These are phyloP conservation scores for Astragalus glycyphyllos DNA, from an alignment of 306 rosid species.

Conservation along the genomic window DNA sequence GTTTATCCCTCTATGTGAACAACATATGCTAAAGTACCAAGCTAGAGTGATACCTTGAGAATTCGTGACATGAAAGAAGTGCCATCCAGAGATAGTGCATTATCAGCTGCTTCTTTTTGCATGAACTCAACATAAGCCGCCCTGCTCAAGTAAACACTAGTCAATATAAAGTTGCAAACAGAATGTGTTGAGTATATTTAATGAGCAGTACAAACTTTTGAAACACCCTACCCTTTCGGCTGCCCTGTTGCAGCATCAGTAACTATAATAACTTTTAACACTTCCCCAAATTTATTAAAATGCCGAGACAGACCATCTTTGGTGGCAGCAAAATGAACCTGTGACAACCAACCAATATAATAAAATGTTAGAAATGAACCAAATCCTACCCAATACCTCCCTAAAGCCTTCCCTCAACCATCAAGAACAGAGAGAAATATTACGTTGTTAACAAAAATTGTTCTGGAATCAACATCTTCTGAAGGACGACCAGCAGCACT, in stretches of 20 bases:
- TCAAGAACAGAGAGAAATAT: constrained; percentile 40
- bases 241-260: constrained; percentile 86
- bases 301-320: constrained; percentile 90
- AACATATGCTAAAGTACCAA: constrained; percentile 15
- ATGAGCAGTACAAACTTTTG: constrained; percentile 31
- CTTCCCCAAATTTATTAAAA: constrained; percentile 87
- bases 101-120: constrained; percentile 88
- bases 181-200: constrained; percentile 1
- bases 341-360: constrained; percentile 35
- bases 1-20: neutral
- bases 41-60: constrained; percentile 74
- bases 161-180: constrained; percentile 32
- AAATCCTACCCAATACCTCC: constrained; percentile 28
- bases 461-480: constrained; percentile 88
- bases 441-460: constrained; percentile 94
- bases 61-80: constrained; percentile 94
- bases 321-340: constrained; percentile 97
- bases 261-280: constrained; percentile 74
- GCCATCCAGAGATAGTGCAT: constrained; percentile 87
- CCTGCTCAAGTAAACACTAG: constrained; percentile 60
- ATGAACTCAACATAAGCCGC: constrained; percentile 93
- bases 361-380: constrained; percentile 35
- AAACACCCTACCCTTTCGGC: constrained; percentile 79
- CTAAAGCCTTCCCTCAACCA: constrained; percentile 20
- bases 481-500: constrained; percentile 63